Base-by-base conservation (phyloP, 192 early-diverging fungal species). In the Coemansia sp. region DNA sequence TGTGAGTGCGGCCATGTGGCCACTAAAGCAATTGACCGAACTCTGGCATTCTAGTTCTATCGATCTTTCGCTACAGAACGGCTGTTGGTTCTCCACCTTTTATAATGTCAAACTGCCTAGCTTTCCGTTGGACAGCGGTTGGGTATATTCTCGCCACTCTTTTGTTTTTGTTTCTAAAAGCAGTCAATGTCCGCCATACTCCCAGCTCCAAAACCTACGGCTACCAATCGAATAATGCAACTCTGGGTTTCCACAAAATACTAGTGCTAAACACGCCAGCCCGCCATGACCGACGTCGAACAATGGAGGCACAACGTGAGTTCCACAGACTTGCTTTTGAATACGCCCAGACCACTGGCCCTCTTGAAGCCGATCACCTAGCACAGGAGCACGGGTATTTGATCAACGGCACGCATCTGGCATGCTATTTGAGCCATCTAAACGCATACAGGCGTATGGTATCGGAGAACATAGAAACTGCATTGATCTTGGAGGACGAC, bases 391-490 rank as follows among this genome's bases (percentile, higher is more conserved):
- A 51, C 18, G 56, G 36, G 0, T 69, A 83, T 21, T n/a, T 60
- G 34, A 67, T 65, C 23, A 66, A 69, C 13, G 71, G 70, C 7
- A 72, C 71, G 1, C 76, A 74, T 31, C 59, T 73, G 35, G 81
- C 76, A 5, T 83, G 81, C 55, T 83, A 76, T 24, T 59, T 70
- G 40, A 83, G 71, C 51, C 71, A 78, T 26, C 26, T 83, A 45
- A 20, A 43, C 2, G 42, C 67, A 14, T 74, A 71, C 59, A 39
- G 24, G 23, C 59, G 31, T 1, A 69, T 69, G 58, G 55, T 77
- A 5, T 38, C 26, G 1, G 71, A 77, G 8, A 50, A 57, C 60
- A 60, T 77, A 31, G 66, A 77, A 28, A 75, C 73, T 9, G 72
- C 73, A 26, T 56, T 71, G 9, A 53, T 70, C 34, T 53, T 83